These are phyloP conservation scores for Aspergillus luchuensis DNA, from an alignment of 2,329 filamentous ascomycete genomes.

Conservation along the genomic window DNA sequence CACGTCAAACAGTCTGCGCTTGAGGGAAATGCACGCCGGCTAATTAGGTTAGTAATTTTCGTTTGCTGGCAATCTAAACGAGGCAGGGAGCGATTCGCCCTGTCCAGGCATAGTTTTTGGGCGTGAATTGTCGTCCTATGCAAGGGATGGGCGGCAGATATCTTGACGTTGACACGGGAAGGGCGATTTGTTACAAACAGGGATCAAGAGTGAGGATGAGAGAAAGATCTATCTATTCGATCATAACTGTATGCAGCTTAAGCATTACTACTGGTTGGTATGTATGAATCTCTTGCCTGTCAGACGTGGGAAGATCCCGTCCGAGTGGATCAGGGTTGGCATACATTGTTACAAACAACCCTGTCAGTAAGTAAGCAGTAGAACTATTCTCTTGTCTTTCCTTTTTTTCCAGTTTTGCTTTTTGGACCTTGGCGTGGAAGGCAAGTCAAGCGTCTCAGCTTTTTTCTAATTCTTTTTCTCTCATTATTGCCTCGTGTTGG, in stretches of 20 bases:
- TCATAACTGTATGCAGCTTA: not conserved
- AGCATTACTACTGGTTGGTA: too few relatives aligned
- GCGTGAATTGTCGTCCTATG: not conserved
- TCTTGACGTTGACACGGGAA: not conserved
- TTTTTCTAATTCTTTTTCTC: not conserved
- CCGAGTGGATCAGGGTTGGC: not conserved
- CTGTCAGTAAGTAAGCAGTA: not conserved
- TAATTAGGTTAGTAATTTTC: too few relatives aligned
- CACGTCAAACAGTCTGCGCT: too few relatives aligned
- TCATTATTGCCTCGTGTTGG: not conserved
- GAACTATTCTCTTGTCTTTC: not conserved
- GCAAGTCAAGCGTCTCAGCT: not conserved
- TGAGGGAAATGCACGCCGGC: too few relatives aligned
- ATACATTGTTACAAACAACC: not conserved
- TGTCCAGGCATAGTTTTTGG: not conserved
- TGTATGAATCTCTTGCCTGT: not conserved
- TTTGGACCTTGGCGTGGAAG: not conserved
- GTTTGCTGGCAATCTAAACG: not conserved
- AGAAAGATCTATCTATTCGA: too few relatives aligned
- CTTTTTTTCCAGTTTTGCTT: too few relatives aligned
- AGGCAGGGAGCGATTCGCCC: not conserved
- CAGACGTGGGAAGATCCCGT: conserved; percentile 1
- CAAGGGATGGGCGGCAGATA: not conserved
- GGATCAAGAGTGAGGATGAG: not conserved
- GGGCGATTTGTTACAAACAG: not conserved